These are phyloP conservation scores for Lepidium aucheri DNA, from an alignment of 345 rosid genomes.

Conservation along the genomic window DNA sequence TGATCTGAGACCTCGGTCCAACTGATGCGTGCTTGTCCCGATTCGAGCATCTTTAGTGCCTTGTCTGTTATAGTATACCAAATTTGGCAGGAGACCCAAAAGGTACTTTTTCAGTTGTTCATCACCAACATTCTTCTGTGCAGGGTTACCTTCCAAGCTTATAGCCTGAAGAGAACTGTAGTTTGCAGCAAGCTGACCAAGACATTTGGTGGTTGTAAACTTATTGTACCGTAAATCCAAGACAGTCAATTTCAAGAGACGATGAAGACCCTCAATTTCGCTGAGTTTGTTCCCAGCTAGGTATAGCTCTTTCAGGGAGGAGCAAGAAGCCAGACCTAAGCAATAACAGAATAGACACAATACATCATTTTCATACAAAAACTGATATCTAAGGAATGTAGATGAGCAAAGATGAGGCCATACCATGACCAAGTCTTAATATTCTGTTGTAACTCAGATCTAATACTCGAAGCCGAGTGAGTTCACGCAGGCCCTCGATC, in stretches of 20 bases:
- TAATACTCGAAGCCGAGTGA: slow-evolving; percentile 81
- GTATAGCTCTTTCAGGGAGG: slow-evolving; percentile 87
- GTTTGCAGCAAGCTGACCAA: slow-evolving; percentile 97
- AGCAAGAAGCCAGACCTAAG: slow-evolving; percentile 87
- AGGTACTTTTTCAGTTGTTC: slow-evolving; percentile 81
- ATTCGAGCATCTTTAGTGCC: slow-evolving; percentile 65
- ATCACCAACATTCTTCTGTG: slow-evolving; percentile 93
- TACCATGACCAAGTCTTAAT: slow-evolving; percentile 90
- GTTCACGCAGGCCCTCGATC: slow-evolving; percentile 89
- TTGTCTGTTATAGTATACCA: slow-evolving; percentile 77
- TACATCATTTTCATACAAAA: not conserved
- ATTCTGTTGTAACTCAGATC: slow-evolving; percentile 90
- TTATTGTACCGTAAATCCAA: slow-evolving; percentile 91
- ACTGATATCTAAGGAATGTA: not conserved
- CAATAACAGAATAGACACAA: not conserved
- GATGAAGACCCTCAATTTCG: slow-evolving; percentile 95
- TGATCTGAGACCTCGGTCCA: slow-evolving; percentile 54
- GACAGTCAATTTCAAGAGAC: slow-evolving; percentile 69
- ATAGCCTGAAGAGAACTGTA: slow-evolving; percentile 89
- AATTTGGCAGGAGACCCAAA: slow-evolving; percentile 70
- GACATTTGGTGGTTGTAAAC: slow-evolving; percentile 71
- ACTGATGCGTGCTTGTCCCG: slow-evolving; percentile 48
- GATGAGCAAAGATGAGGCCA: slow-evolving; percentile 6
- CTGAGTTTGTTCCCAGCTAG: slow-evolving; percentile 91
- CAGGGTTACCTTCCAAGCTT: slow-evolving; percentile 96